A percentile compares a stretch with the other conserved stretches of the same genome.
phyloP scores from a whole-genome alignment of 2,329 filamentous ascomycete species.

The Lasiodiplodia citricola region DNA sequence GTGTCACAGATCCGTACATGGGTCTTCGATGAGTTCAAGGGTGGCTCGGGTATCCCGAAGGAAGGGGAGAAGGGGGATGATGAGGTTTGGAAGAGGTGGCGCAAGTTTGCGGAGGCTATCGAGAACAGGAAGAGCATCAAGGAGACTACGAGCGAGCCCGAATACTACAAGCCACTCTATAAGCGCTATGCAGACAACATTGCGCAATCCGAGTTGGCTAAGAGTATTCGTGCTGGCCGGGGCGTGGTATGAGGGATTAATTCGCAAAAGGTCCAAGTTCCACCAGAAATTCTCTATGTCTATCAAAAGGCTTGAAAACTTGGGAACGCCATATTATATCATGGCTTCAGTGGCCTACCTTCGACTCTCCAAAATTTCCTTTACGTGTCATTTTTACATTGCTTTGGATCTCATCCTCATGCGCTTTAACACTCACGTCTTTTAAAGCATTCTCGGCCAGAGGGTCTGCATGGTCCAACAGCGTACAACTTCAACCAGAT shows the following conservation, averaged over 20 bases:
- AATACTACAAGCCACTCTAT: slow-evolving; percentile 72
- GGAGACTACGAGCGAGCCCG: slow-evolving; percentile 70
- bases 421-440: too few relatives aligned
- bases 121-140: slow-evolving; percentile 65
- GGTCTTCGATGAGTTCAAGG: slow-evolving; percentile 77
- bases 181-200: slow-evolving; percentile 54
- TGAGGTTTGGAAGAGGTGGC: slow-evolving; percentile 67
- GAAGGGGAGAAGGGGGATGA: slow-evolving; percentile 59
- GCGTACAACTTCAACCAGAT: too few relatives aligned
- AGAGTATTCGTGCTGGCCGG: slow-evolving; percentile 61
- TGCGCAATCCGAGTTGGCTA: slow-evolving; percentile 55
- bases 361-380: too few relatives aligned
- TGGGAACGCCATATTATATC: too few relatives aligned
- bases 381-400: too few relatives aligned
- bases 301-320: too few relatives aligned
- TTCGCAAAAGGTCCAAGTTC: neutral
- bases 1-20: slow-evolving; percentile 58
- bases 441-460: too few relatives aligned
- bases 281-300: too few relatives aligned
- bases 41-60: slow-evolving; percentile 56
- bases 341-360: too few relatives aligned
- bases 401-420: too few relatives aligned
- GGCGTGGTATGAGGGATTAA: slow-evolving; percentile 60
- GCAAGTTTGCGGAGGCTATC: slow-evolving; percentile 66
- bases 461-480: too few relatives aligned